Evolutionary conservation across 306 rosid genomes (phyloP).

Genomic region (Acacia confusa): DNA sequence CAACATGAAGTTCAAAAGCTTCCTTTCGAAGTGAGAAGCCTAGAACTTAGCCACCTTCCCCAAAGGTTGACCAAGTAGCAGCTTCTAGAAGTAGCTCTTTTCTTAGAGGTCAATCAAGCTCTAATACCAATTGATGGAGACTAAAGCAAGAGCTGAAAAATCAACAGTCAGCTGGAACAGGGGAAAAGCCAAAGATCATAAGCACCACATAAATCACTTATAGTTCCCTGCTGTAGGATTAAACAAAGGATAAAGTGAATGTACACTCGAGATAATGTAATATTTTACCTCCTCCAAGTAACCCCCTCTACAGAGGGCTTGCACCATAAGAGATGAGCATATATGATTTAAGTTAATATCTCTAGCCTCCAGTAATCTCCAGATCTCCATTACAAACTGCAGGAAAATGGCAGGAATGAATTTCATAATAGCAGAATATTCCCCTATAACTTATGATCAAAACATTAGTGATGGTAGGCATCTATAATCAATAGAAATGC

Average conservation of each 20-base stretch:
- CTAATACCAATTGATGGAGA: neutral
- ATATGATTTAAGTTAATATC: constrained; percentile 45
- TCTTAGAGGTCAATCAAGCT: neutral
- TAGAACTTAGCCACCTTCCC: neutral
- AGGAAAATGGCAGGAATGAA: constrained; percentile 17
- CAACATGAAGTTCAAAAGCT: neutral
- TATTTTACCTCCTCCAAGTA: constrained; percentile 68
- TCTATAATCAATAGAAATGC: constrained; percentile 6
- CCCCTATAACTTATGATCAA: constrained; percentile 16
- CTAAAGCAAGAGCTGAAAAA: neutral
- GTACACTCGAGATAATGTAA: constrained; percentile 11
- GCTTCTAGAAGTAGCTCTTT: neutral
- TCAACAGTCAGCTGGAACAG: neutral
- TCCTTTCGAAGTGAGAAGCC: neutral
- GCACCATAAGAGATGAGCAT: constrained; percentile 58
- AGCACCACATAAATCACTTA: neutral
- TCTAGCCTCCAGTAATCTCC: constrained; percentile 69
- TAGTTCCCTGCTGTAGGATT: neutral
- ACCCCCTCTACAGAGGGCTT: constrained; percentile 74
- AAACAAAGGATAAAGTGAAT: constrained; percentile 12
- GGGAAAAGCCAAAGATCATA: neutral
- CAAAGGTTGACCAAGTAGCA: neutral
- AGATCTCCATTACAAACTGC: constrained; percentile 88
- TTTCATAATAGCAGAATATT: constrained; percentile 1
- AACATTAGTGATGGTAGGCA: constrained; percentile 6